Evolutionary conservation across 805 yeast species (phyloP), one percentile per base, ranked within the genome.

Genomic region (Danielozyma ontarioensis): DNA sequence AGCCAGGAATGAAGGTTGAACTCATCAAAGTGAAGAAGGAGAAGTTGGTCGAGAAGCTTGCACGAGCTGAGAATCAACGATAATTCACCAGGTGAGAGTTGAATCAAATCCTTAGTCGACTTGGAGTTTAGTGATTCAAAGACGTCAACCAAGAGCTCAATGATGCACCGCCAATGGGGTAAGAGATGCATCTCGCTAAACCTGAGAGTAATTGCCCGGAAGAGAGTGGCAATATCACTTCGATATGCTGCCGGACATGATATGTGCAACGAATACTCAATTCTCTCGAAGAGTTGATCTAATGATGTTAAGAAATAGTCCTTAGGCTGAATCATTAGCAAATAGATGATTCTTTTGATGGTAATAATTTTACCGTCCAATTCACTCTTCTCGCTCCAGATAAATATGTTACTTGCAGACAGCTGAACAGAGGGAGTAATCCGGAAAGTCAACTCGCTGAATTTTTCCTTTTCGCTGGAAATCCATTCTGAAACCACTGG

Each of bases 1-100:
- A 93, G 62, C 97, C 97, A 90, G 48, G 87, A 93, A 40, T 75
- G 51, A 55, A 76, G 50, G 57, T 79, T 80, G 65, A 90, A 70
- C 37, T 87, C 95, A 51, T 89, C 97, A 27, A 71, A 70, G 24
- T 78, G 76, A 36, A 88, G 45, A 2, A 82, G 65, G 14, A 90
- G 53, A 15, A 88, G 54, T 19, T 83, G 70, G 51, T 90, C 98
- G 29, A 93, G 62, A 12, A 93, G 61, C 54, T 89, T 90, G 48
- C 87, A 80, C 0, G 82, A 83, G 35, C 74, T 73, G 22, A 81
- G 59, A 2, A 77, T 44, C 11, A 74, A 50, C 16, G 48, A 51
- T 22, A 69, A 47, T 18, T 74, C 71, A 3, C 69, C 53, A 3
- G 50, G 47, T 2, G 56, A 49, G 12, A 64, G 40, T 3, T 61